These are phyloP conservation scores for Fusarium mangiferae DNA, from an alignment of 2,329 filamentous ascomycete species.

Conservation along the genomic window DNA sequence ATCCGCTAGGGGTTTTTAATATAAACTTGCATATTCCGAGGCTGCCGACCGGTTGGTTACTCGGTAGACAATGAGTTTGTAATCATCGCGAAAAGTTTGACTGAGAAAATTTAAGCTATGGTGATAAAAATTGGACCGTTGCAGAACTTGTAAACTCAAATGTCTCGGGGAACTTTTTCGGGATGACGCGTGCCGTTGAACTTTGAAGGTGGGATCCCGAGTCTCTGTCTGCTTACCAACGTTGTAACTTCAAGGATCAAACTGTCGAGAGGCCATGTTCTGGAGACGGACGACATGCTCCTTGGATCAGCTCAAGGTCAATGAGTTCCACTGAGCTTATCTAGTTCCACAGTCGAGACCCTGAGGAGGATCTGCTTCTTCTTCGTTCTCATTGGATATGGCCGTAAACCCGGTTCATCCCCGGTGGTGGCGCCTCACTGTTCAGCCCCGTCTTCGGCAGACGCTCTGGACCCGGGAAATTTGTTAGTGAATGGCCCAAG, in stretches of 20 bases:
- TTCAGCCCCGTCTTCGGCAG: background rate
- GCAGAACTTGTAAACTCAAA: background rate
- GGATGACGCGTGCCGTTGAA: slow-evolving; percentile 2
- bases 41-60: background rate
- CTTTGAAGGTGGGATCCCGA: background rate
- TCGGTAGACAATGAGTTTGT: background rate
- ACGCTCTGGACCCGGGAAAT: background rate
- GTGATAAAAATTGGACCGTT: background rate
- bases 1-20: background rate
- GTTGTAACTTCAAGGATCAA: background rate
- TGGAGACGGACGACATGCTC: background rate
- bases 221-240: background rate
- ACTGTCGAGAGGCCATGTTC: too few species aligned
- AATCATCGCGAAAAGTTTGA: background rate
- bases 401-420: background rate
- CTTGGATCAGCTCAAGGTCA: background rate
- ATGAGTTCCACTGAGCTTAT: slow-evolving; percentile 21
- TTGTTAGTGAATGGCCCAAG: background rate
- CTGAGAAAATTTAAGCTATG: background rate
- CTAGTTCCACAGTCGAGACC: slow-evolving; percentile 10
- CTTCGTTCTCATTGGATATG: background rate
- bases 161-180: background rate
- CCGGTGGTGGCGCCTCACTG: background rate
- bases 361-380: slow-evolving; percentile 5
- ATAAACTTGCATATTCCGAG: background rate